These are phyloP conservation scores for Aureoboletus auriporus DNA, from an alignment of 768 basidiomycete species.

Conservation along the genomic window DNA sequence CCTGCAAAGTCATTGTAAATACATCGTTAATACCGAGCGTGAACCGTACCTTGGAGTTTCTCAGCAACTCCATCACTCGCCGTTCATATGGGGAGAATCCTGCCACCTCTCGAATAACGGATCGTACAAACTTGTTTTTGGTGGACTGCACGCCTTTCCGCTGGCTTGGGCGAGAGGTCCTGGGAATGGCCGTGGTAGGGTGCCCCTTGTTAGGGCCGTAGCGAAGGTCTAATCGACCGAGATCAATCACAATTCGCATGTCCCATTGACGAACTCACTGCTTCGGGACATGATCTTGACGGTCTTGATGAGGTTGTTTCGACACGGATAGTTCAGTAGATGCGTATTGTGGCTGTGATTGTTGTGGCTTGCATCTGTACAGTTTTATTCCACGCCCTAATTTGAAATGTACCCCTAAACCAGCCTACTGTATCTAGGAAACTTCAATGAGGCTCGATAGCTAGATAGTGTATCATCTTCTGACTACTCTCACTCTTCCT, in stretches of 20 bases:
- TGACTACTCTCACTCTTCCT: conserved; percentile 50
- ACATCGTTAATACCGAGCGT: not conserved
- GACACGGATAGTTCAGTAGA: not conserved
- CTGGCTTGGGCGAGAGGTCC: conserved; percentile 73
- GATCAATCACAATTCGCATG: conserved; percentile 1
- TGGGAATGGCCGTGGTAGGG: conserved; percentile 81
- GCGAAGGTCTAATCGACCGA: conserved; percentile 61
- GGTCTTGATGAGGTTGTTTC: conserved; percentile 45
- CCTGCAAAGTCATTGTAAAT: conserved; percentile 42
- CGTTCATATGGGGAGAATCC: conserved; percentile 98
- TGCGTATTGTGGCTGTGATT: conserved; percentile 38
- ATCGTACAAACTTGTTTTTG: conserved; percentile 92
- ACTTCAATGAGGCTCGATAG: conserved; percentile 7
- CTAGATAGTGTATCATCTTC: conserved; percentile 35
- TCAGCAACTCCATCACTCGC: conserved; percentile 94
- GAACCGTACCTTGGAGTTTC: conserved; percentile 86
- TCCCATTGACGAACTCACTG: conserved; percentile 47
- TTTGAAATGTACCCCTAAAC: conserved; percentile 11
- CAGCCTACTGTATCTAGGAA: not conserved
- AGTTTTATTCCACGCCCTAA: conserved; percentile 39
- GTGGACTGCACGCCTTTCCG: conserved; percentile 89
- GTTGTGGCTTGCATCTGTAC: conserved; percentile 55
- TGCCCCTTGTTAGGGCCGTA: conserved; percentile 84
- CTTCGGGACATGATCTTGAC: conserved; percentile 68
- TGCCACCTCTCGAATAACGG: conserved; percentile 92